Evolutionary conservation across 2,329 filamentous ascomycete species (phyloP), one percentile per base, ranked within the genome.

Genomic region (Volutella citrinella): DNA sequence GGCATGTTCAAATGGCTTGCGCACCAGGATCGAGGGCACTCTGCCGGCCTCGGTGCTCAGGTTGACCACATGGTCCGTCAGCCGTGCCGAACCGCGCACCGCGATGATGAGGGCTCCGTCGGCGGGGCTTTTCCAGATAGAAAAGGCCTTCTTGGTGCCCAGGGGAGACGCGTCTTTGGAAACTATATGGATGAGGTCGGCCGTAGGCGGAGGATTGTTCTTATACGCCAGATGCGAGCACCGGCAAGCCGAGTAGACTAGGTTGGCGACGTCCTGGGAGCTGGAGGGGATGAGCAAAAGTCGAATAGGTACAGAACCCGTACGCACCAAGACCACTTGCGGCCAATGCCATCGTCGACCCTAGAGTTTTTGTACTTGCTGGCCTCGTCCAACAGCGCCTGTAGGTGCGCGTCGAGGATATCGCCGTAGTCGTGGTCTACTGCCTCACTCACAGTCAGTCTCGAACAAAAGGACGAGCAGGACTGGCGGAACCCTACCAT

Each of bases 21-120:
- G 28, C 29, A 51, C 48, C 15, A 48, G 38, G 3, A 45, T 20
- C 1, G 44, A 34, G 20, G 23, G 5, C 8, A 38, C 12, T 24
- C 33, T 15, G 28, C 36, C 37, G 1, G 29, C 26, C 4, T 33
- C 34, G 6, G 34, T 25, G 12, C 52, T 50, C 12, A 51, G 32
- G 20, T 53, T 53, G 4, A 52, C 50, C 31, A 51, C 45, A 21
- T 52, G 48, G 16, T 53, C 50, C 3, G 43, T 28, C 17, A 34
- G 32, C 19, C 40, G 41, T 0, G 46, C 43, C 2, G 50, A 50
- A 0, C 50, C 50, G 14, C 48, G 31, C 9, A 53, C 34, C 6
- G 48, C 42, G 5, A 52, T 42, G 23, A 50, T 39, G 1, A 52
- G 15, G 1, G 41, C 36, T 2, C 42, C 41, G 5, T 24, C 31